Percentiles rank a stretch among this genome's conserved stretches.
phyloP scores from a whole-genome alignment of 768 basidiomycete genomes.

The Kockovaella imperatae region DNA sequence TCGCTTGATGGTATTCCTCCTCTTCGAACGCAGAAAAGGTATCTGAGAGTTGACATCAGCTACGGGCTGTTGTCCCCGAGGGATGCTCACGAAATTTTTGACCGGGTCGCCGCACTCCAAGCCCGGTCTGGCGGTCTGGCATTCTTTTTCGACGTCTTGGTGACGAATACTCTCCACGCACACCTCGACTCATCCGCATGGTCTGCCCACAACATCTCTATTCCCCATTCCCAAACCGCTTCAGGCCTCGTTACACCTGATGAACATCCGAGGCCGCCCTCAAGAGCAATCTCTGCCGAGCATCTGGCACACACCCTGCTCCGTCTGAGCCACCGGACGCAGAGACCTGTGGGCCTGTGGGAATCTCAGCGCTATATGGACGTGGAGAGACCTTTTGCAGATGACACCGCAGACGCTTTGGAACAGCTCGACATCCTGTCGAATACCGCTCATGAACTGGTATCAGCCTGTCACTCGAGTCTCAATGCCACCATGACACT shows the following conservation, averaged over 20 bases:
- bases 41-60: constrained; percentile 35
- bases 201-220: constrained; percentile 24
- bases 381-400: constrained; percentile 32
- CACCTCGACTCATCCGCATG: constrained; percentile 40
- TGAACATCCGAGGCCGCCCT: no score
- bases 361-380: constrained; percentile 42
- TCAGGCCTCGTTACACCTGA: no score
- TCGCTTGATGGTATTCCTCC: constrained; percentile 32
- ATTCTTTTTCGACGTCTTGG: constrained; percentile 42
- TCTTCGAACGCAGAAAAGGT: constrained; percentile 30
- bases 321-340: no score
- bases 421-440: constrained; percentile 36
- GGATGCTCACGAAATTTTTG: constrained; percentile 31
- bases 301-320: no score
- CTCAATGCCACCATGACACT: constrained; percentile 12
- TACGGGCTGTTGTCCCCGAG: constrained; percentile 30
- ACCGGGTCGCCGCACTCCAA: constrained; percentile 27
- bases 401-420: constrained; percentile 27
- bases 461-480: constrained; percentile 14
- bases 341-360: constrained; percentile 40
- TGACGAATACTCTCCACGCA: constrained; percentile 28
- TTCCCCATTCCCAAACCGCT: no score
- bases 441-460: constrained; percentile 18
- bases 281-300: no score
- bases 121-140: constrained; percentile 34